Percentiles rank a stretch among this genome's conserved stretches.
phyloP scores from a whole-genome alignment of 106 monocot species.

The Allium cepa region DNA sequence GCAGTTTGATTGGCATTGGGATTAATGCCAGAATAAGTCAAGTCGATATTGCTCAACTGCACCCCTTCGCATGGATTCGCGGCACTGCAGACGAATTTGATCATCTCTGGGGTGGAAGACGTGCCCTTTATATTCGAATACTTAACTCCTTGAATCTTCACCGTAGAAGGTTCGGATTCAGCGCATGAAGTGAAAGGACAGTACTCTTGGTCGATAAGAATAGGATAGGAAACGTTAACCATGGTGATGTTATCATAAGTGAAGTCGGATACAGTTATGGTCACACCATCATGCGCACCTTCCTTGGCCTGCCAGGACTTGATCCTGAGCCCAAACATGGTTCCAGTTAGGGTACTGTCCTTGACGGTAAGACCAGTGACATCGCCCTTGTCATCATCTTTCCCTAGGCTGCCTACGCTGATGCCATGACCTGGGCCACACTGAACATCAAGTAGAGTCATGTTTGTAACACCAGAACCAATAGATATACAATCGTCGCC shows the following conservation, averaged over 20 bases:
- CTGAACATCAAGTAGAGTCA: not conserved
- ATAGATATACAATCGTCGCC: slow-evolving; percentile 22
- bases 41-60: slow-evolving; percentile 2
- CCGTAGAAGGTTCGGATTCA: not conserved
- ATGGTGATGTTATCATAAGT: not conserved
- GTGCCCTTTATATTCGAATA: slow-evolving; percentile 10
- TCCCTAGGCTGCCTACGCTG: slow-evolving; percentile 44
- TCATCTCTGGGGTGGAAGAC: not conserved
- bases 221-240: slow-evolving; percentile 7
- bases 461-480: slow-evolving; percentile 8
- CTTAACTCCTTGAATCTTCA: slow-evolving; percentile 8
- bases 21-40: not conserved
- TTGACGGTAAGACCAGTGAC: slow-evolving; percentile 20
- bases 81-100: slow-evolving; percentile 6
- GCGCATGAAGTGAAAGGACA: slow-evolving; percentile 7
- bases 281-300: not conserved
- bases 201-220: slow-evolving; percentile 18
- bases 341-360: slow-evolving; percentile 31
- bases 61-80: slow-evolving; percentile 7
- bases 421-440: slow-evolving; percentile 16
- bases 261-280: not conserved
- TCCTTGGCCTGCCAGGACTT: slow-evolving; percentile 41
- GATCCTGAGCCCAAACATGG: slow-evolving; percentile 37
- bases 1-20: not conserved
- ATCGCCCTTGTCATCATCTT: slow-evolving; percentile 14